A percentile compares a stretch with the other conserved stretches of the same genome.
Conservation (phyloP, 2,329 filamentous ascomycete species). For the Trichoderma semiorbis region DNA sequence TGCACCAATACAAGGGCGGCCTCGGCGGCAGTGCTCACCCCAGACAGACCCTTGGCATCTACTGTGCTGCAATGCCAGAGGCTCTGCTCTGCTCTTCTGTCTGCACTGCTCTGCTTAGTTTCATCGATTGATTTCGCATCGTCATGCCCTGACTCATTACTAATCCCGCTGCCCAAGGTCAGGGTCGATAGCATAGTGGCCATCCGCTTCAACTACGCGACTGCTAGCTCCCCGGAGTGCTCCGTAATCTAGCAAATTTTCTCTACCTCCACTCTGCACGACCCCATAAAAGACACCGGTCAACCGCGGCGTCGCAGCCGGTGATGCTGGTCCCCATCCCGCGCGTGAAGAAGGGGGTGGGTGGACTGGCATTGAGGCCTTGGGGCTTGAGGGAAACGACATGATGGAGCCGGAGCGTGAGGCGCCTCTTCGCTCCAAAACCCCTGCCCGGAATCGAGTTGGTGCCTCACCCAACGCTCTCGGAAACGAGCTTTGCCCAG, state of each 20-base stretch:
- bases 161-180: not conserved
- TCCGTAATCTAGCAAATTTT: conserved; percentile 10
- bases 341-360: not conserved
- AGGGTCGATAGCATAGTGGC: not conserved
- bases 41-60: not conserved
- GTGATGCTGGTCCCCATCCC: conserved; percentile 1
- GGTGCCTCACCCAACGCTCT: not conserved
- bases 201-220: not conserved
- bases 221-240: conserved; percentile 1
- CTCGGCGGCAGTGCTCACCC: not conserved
- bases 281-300: not conserved
- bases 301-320: conserved; percentile 15
- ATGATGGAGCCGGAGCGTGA: not conserved
- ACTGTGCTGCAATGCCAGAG: too few relatives aligned
- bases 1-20: not conserved
- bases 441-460: not conserved
- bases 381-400: not conserved
- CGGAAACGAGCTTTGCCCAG: conserved; percentile 17
- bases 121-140: not conserved
- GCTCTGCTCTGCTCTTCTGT: not conserved
- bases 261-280: conserved; percentile 3
- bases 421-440: not conserved
- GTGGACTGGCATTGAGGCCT: conserved; percentile 1
- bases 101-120: not conserved
- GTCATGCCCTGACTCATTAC: not conserved